These are phyloP conservation scores for Aspergillus asperescens DNA, from an alignment of 495 filamentous ascomycete genomes.

Conservation along the genomic window DNA sequence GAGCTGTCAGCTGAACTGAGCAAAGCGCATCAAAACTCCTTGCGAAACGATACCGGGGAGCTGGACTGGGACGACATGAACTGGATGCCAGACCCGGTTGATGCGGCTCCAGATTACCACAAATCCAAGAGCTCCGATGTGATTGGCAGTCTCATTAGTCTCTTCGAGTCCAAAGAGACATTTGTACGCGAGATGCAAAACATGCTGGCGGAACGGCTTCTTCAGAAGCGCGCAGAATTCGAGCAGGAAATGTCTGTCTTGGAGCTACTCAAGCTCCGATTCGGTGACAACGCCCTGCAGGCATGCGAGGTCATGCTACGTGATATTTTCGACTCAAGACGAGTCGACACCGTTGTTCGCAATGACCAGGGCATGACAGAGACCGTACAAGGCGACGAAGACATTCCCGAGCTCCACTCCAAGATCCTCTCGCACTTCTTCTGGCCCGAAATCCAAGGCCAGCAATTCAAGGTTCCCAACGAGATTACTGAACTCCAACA, in stretches of 20 bases:
- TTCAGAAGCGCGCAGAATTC: slow-evolving; percentile 64
- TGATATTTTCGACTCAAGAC: slow-evolving; percentile 81
- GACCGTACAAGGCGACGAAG: background rate
- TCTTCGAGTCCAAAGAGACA: slow-evolving; percentile 78
- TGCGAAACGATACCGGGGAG: slow-evolving; percentile 55
- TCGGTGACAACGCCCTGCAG: slow-evolving; percentile 80
- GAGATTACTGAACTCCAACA: slow-evolving; percentile 59
- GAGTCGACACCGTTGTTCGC: slow-evolving; percentile 61
- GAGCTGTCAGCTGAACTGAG: slow-evolving; percentile 74
- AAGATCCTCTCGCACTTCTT: slow-evolving; percentile 90
- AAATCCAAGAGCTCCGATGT: slow-evolving; percentile 85
- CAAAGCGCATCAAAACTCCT: slow-evolving; percentile 49
- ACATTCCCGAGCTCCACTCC: slow-evolving; percentile 55
- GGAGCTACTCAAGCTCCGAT: slow-evolving; percentile 80
- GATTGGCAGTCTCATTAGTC: slow-evolving; percentile 80
- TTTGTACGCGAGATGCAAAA: slow-evolving; percentile 92
- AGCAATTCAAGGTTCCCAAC: slow-evolving; percentile 65
- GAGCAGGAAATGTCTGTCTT: slow-evolving; percentile 77
- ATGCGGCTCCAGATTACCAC: slow-evolving; percentile 87
- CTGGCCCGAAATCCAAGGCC: slow-evolving; percentile 81
- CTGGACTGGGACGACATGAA: slow-evolving; percentile 84
- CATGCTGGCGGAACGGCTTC: slow-evolving; percentile 74
- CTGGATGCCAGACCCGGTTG: slow-evolving; percentile 88
- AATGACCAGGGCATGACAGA: slow-evolving; percentile 38
- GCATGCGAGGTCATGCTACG: slow-evolving; percentile 95